These are phyloP conservation scores for Exophiala spinifera DNA, from an alignment of 2,329 filamentous ascomycete genomes.

Conservation along the genomic window DNA sequence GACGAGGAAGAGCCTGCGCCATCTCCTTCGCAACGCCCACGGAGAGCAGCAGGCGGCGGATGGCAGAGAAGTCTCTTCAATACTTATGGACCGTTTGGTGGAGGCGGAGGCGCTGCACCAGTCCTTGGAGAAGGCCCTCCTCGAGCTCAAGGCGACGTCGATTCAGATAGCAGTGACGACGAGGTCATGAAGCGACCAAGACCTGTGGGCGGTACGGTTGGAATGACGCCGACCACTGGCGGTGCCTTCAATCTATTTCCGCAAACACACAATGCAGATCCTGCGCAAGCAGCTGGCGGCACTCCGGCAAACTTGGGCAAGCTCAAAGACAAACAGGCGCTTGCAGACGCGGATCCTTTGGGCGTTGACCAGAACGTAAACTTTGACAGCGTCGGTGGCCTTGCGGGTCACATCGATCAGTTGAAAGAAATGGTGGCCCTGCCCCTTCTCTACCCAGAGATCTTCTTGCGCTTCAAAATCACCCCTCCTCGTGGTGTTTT, in stretches of 20 bases:
- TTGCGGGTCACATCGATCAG: constrained; percentile 92
- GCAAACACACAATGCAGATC: constrained; percentile 57
- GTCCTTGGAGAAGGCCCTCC: constrained; percentile 66
- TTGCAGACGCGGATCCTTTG: constrained; percentile 90
- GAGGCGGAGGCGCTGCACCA: constrained; percentile 69
- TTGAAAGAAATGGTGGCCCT: constrained; percentile 98
- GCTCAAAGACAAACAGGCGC: constrained; percentile 84
- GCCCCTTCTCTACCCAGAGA: constrained; percentile 88
- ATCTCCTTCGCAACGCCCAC: constrained; percentile 65
- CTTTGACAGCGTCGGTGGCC: constrained; percentile 88
- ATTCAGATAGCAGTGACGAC: constrained; percentile 96
- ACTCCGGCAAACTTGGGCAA: constrained; percentile 84
- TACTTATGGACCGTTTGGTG: constrained; percentile 89
- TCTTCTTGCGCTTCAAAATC: constrained; percentile 87
- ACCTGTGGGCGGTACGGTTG: constrained; percentile 58
- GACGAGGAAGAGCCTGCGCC: constrained; percentile 68
- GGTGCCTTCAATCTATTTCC: constrained; percentile 53
- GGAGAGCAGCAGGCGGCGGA: constrained; percentile 53
- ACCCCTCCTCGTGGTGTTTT: constrained; percentile 91
- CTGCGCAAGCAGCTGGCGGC: constrained; percentile 54
- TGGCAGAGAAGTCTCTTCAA: constrained; percentile 85
- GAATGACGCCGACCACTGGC: constrained; percentile 59
- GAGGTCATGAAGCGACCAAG: constrained; percentile 67
- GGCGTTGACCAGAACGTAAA: constrained; percentile 90
- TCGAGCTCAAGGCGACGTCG: constrained; percentile 71